A percentile compares a stretch with the other conserved stretches of the same genome.
Evolutionary conservation across 164 flowering plant species (phyloP).

Genomic region (Saururus chinensis): DNA sequence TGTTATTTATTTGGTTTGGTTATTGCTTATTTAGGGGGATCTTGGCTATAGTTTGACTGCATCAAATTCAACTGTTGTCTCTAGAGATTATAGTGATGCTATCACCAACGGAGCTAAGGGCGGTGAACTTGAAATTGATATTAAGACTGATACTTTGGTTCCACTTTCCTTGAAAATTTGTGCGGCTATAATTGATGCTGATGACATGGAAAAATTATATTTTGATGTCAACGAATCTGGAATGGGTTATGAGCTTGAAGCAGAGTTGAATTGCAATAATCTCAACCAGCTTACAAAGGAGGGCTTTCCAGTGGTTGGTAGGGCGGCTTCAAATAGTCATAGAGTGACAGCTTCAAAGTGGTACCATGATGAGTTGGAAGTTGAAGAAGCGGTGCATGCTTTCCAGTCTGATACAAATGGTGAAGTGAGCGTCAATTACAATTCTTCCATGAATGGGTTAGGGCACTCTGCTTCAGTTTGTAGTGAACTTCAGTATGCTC

Average conservation of each 20-base stretch:
- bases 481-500: conserved; percentile 43
- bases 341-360: conserved; percentile 22
- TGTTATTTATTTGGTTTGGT: not conserved
- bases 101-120: conserved; percentile 25
- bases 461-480: conserved; percentile 16
- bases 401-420: conserved; percentile 9
- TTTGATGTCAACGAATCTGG: conserved; percentile 20
- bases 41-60: conserved; percentile 14
- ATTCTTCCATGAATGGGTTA: conserved; percentile 2
- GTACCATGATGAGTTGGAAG: conserved; percentile 25
- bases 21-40: conserved; percentile 25
- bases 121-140: conserved; percentile 19
- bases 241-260: conserved; percentile 37
- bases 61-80: conserved; percentile 14
- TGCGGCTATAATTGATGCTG: conserved; percentile 67
- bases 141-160: conserved; percentile 12
- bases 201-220: conserved; percentile 26
- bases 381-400: conserved; percentile 20
- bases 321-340: conserved; percentile 34
- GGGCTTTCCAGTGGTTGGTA: conserved; percentile 37
- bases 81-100: conserved; percentile 17
- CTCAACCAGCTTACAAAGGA: conserved; percentile 21
- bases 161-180: conserved; percentile 60
- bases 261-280: conserved; percentile 28
- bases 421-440: conserved; percentile 17